Percentiles rank a stretch among this genome's conserved stretches.
Conservation (phyloP, 106 monocot species). For the Dendrobium nobile region DNA sequence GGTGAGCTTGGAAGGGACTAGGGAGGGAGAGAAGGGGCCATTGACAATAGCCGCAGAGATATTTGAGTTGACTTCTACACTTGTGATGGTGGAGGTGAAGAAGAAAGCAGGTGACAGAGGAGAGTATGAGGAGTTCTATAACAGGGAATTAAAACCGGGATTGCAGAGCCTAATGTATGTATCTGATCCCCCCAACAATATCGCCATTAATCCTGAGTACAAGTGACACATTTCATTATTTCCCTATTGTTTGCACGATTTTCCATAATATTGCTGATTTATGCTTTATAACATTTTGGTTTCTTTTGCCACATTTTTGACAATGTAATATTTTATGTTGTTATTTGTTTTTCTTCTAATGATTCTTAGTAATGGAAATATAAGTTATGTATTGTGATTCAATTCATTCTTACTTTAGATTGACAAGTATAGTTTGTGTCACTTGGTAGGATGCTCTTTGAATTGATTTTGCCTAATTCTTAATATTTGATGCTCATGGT, state of each 20-base stretch:
- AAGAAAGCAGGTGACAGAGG: constrained; percentile 70
- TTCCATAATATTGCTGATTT: not conserved
- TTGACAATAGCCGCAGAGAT: constrained; percentile 59
- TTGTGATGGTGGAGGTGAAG: constrained; percentile 67
- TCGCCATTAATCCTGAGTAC: constrained; percentile 31
- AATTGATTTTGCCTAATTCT: no score
- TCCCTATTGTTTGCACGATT: not conserved
- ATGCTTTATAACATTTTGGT: not conserved
- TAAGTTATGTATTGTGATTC: no score
- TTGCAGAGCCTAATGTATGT: constrained; percentile 43
- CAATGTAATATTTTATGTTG: not conserved
- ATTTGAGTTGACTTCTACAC: constrained; percentile 49
- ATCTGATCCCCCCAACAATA: constrained; percentile 13
- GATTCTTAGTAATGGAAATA: not conserved
- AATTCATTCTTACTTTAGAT: no score
- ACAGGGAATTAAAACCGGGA: constrained; percentile 72
- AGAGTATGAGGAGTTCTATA: constrained; percentile 80
- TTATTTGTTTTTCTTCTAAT: not conserved
- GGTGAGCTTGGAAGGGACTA: constrained; percentile 66
- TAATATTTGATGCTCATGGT: no score
- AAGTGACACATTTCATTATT: constrained; percentile 1
- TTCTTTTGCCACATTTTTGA: not conserved
- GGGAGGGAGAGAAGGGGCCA: constrained; percentile 58
- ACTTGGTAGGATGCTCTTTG: no score
- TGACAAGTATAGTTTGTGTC: no score